These are phyloP conservation scores for Neobulgaria alba DNA, from an alignment of 2,329 filamentous ascomycete genomes.

Conservation along the genomic window DNA sequence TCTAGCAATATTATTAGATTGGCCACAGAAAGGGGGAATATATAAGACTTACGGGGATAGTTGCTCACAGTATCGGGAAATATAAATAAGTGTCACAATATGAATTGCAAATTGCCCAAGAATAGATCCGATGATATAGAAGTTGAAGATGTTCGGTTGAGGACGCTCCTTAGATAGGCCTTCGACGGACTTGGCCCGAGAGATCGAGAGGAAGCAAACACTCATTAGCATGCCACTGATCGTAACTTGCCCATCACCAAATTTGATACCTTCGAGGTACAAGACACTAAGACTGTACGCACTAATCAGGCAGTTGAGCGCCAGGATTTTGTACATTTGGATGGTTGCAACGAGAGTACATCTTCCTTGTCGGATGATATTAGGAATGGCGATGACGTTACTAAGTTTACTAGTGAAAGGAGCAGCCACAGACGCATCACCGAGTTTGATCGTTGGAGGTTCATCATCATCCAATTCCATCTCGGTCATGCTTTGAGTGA, in stretches of 20 bases:
- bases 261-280: conserved; percentile 98
- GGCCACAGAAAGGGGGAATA: not conserved
- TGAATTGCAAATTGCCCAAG: conserved; percentile 96
- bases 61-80: conserved; percentile 78
- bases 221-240: conserved; percentile 99
- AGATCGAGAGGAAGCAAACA: conserved; percentile 97
- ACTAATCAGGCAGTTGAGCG: conserved; percentile 93
- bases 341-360: conserved; percentile 98
- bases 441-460: conserved; percentile 91
- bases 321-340: conserved; percentile 99
- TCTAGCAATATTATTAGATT: conserved; percentile 29
- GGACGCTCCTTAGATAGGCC: conserved; percentile 92
- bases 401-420: conserved; percentile 97
- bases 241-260: conserved; percentile 94
- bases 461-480: conserved; percentile 77
- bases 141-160: conserved; percentile 98
- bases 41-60: conserved; percentile 65
- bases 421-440: conserved; percentile 92
- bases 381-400: conserved; percentile 93
- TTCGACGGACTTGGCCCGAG: conserved; percentile 93
- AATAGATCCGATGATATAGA: conserved; percentile 97
- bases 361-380: conserved; percentile 95
- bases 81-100: conserved; percentile 87
- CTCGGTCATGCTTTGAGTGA: conserved; percentile 84
- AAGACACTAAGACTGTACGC: conserved; percentile 95